Base-by-base conservation (phyloP, 140 eudicot genomes). In the Senecio squalidus region DNA sequence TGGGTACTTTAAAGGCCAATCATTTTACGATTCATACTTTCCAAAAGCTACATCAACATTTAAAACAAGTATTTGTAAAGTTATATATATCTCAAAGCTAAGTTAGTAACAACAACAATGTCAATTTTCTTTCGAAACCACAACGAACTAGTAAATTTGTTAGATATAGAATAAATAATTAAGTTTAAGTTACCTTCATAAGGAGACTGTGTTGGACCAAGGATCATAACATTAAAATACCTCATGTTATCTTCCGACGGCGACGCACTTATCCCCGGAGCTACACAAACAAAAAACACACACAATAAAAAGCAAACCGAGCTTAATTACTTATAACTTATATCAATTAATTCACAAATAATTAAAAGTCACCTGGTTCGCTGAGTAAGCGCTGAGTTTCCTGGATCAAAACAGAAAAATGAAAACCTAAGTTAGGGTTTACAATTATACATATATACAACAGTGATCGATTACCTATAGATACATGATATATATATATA, bases 161-260 rank as follows among this genome's bases (percentile, higher is more conserved):
- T n/a, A n/a, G n/a, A n/a, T n/a, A n/a, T n/a, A n/a, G n/a, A n/a
- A n/a, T n/a, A n/a, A 71, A n/a, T 21, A 23, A 39, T 16, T 34
- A 10, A 31, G 25, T 54, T 47, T 28, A 1, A 11, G 34, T n/a
- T 71, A 82, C 89, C 89, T 82, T 82, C 89, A 54, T 82, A 82
- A 45, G 89, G 89, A 43, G 89, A 82, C 50, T 82, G 89, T 9
- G 84, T 55, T 30, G 89, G 89, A 48, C 89, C 88, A 69, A 82
- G 83, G 29, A 82, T 70, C 89, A 82, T 81, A 18, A 81, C 88
- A 73, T 81, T 81, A 44, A 81, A 81, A 58, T 81, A 81, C 27
- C 88, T 73, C 89, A 82, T 82, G 29, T 82, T 82, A 29, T 82
- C 89, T 67, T 82, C 89, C 7, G 89, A 78, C 14, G 89, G 89